These are phyloP conservation scores for Salvia rosmarinus DNA, from an alignment of 257 asterid species.

Conservation along the genomic window DNA sequence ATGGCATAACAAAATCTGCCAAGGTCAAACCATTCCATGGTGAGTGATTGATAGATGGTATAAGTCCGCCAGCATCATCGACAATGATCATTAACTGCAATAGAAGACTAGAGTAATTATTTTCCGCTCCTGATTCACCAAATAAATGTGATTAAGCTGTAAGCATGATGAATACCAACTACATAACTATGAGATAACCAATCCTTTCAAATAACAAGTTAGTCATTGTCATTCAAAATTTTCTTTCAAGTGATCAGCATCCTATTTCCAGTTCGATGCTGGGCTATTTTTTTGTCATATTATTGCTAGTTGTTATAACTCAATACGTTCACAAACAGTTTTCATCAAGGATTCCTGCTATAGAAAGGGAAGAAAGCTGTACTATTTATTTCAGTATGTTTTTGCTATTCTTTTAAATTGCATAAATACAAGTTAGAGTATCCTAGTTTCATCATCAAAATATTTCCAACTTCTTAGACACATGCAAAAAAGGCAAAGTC, in stretches of 20 bases:
- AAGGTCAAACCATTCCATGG: slow-evolving; percentile 79
- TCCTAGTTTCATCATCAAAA: not conserved
- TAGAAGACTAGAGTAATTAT: not conserved
- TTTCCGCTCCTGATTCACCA: not conserved
- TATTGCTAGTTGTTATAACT: not conserved
- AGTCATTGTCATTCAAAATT: not conserved
- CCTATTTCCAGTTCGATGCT: not conserved
- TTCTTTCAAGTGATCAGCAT: not conserved
- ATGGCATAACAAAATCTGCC: slow-evolving; percentile 80
- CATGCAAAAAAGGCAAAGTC: slow-evolving; percentile 1
- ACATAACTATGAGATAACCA: not conserved
- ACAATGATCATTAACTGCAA: slow-evolving; percentile 73
- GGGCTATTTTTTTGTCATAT: not conserved
- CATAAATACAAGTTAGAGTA: slow-evolving; percentile 6
- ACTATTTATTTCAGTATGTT: not conserved
- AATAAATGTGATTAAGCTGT: not conserved
- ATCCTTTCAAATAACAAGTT: not conserved
- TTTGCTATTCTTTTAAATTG: slow-evolving; percentile 2
- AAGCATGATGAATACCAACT: not conserved
- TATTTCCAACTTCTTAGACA: too few species aligned
- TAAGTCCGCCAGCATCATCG: slow-evolving; percentile 65
- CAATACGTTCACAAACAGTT: not conserved
- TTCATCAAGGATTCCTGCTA: not conserved
- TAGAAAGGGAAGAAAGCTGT: not conserved
- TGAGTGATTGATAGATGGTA: slow-evolving; percentile 72